Conservation (phyloP, 2,329 filamentous ascomycete species). For the Phialocephala sp. region DNA sequence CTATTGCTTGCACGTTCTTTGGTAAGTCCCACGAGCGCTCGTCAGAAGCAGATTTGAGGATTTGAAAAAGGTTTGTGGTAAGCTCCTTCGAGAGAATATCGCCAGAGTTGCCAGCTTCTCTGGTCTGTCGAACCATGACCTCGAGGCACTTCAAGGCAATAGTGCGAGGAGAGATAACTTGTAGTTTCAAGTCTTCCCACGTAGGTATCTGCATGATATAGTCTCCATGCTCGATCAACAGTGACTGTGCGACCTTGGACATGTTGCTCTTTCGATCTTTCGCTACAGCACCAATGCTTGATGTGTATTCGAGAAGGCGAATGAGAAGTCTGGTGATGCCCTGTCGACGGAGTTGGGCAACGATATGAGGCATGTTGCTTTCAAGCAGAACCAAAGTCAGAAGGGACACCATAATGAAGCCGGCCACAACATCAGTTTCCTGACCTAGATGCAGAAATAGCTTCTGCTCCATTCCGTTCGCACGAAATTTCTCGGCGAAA, state of each 20-base stretch:
- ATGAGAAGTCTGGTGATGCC: slow-evolving; percentile 61
- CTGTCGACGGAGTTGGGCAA: slow-evolving; percentile 61
- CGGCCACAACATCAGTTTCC: slow-evolving; percentile 65
- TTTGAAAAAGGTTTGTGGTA: slow-evolving; percentile 54
- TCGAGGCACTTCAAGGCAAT: slow-evolving; percentile 69
- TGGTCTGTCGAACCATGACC: slow-evolving; percentile 57
- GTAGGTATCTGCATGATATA: slow-evolving; percentile 58
- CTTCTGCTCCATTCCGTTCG: slow-evolving; percentile 72
- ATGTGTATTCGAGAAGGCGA: slow-evolving; percentile 56
- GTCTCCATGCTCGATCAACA: slow-evolving; percentile 60
- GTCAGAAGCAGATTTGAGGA: slow-evolving; percentile 44
- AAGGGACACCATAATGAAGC: slow-evolving; percentile 68
- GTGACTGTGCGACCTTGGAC: slow-evolving; percentile 65
- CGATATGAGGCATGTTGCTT: slow-evolving; percentile 63
- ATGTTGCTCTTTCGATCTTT: slow-evolving; percentile 72
- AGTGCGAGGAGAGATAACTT: slow-evolving; percentile 64
- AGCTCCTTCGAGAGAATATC: slow-evolving; percentile 56
- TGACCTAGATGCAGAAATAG: slow-evolving; percentile 67
- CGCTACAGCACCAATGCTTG: slow-evolving; percentile 65
- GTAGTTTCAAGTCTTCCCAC: slow-evolving; percentile 62
- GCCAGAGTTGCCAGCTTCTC: slow-evolving; percentile 52
- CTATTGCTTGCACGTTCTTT: slow-evolving; percentile 36
- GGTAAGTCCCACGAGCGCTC: slow-evolving; percentile 38
- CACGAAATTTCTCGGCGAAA: slow-evolving; percentile 73
- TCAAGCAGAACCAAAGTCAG: slow-evolving; percentile 66